A percentile compares a stretch with the other conserved stretches of the same genome.
Conservation (phyloP, 371 early-diverging fungal species). For the Lichtheimia ramosa region DNA sequence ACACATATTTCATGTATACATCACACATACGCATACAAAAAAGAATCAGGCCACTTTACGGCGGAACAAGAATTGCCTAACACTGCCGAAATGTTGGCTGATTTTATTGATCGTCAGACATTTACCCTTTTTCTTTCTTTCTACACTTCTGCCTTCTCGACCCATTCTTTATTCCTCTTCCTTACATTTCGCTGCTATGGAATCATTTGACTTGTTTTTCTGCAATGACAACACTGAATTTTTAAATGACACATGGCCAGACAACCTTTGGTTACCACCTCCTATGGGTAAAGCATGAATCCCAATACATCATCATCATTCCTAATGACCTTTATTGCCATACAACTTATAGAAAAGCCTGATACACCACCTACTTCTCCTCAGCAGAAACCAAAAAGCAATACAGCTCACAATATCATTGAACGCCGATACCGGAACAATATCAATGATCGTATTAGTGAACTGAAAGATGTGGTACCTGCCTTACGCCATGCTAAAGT, state of each 20-base stretch:
- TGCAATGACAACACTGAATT: neutral
- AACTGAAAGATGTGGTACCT: constrained; percentile 76
- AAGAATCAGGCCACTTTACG: constrained; percentile 1
- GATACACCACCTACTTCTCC: neutral
- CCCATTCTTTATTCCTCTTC: neutral
- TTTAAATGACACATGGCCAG: neutral
- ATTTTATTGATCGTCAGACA: constrained; percentile 1
- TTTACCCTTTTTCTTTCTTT: neutral
- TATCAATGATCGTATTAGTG: constrained; percentile 84
- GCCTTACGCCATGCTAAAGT: constrained; percentile 62
- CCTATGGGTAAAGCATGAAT: neutral
- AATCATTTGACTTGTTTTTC: neutral
- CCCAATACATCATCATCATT: neutral
- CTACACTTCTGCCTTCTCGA: neutral
- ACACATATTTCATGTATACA: no score
- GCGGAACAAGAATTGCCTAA: neutral
- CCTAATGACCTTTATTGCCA: neutral
- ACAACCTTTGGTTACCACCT: neutral
- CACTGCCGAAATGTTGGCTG: neutral
- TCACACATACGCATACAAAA: neutral
- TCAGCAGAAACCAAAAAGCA: constrained; percentile 51
- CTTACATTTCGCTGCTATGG: neutral
- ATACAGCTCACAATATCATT: constrained; percentile 82
- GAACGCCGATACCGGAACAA: constrained; percentile 88
- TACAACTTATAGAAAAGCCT: neutral